Evolutionary conservation across 2,329 filamentous ascomycete species (phyloP), one percentile per base, ranked within the genome.

Genomic region (Emmonsiellopsis sp.): DNA sequence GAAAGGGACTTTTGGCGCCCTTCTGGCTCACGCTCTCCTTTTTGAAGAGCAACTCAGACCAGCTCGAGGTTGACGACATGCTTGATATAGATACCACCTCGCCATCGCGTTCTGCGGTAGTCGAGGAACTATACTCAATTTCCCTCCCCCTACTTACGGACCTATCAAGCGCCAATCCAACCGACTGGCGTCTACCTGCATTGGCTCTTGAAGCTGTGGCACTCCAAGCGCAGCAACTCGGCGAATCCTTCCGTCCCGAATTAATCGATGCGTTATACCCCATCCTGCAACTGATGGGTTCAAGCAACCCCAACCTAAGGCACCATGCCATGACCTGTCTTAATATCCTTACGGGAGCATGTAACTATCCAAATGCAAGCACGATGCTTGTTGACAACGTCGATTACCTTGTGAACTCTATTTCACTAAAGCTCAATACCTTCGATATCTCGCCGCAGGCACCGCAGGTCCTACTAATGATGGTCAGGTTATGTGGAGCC

Each of bases 341-440:
- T 11, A 93, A 96, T 63, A 81, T 83, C 14, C 75, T 96, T n/a
- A 85, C 92, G 1, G 65, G 70, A 2, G 79, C 85, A 0, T 96
- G 89, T 62, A 82, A 80, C 2, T 98, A 97, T 62, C 57, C 65
- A 0, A 84, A 78, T 61, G 86, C 92, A 4, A 85, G 86, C 31
- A 83, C 87, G 13, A 74, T 98, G 58, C 85, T 98, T 40, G 81
- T 97, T 32, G 83, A 87, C 51, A 98, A 98, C 56, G 91, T 89
- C 13, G 93, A 98, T 68, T 98, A 98, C 67, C 87, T 98, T 71
- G 85, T 97, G 56, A 97, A 97, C 64, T 88, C 93, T 0, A 83
- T 98, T 13, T 88, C 88, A 0, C 71, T 97, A 56, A 87, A 90
- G 57, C 79, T 98, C 6, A 96, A 95, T 62, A 88, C 88, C 0